These are phyloP conservation scores for Sugiyamaella xylanicola DNA, from an alignment of 1,139 yeast genomes.

Conservation along the genomic window DNA sequence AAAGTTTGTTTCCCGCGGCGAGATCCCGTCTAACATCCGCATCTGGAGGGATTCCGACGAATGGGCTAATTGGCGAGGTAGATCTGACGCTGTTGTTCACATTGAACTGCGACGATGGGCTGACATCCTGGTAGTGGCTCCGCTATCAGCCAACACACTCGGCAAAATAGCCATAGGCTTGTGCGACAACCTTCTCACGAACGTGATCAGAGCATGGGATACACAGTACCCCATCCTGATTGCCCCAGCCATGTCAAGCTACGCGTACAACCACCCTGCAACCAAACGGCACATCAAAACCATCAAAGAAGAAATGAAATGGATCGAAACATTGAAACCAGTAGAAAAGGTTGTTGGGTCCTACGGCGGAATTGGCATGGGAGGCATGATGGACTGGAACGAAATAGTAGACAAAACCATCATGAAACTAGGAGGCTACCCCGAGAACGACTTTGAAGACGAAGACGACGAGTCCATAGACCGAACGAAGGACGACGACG, in stretches of 20 bases:
- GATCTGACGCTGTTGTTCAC: slow-evolving; percentile 90
- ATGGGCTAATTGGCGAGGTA: slow-evolving; percentile 82
- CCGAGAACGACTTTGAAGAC: slow-evolving; percentile 80
- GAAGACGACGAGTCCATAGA: slow-evolving; percentile 61
- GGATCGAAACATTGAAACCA: slow-evolving; percentile 87
- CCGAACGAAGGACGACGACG: slow-evolving; percentile 49
- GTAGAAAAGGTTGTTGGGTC: slow-evolving; percentile 91
- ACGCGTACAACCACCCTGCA: slow-evolving; percentile 83
- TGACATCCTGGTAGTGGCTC: slow-evolving; percentile 83
- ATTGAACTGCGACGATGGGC: slow-evolving; percentile 96
- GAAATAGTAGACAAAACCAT: slow-evolving; percentile 87
- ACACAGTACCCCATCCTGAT: slow-evolving; percentile 80
- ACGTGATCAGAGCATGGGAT: slow-evolving; percentile 91
- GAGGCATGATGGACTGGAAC: slow-evolving; percentile 98
- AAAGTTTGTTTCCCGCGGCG: slow-evolving; percentile 65
- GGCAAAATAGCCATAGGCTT: slow-evolving; percentile 89
- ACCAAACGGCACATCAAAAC: slow-evolving; percentile 78
- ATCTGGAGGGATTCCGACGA: slow-evolving; percentile 92
- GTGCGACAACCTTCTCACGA: slow-evolving; percentile 85
- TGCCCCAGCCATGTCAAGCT: slow-evolving; percentile 94
- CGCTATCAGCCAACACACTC: slow-evolving; percentile 85
- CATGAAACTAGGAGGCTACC: slow-evolving; percentile 83
- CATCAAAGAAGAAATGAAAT: slow-evolving; percentile 83
- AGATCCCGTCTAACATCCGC: slow-evolving; percentile 63
- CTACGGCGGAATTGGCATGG: slow-evolving; percentile 93